Conservation (phyloP, 257 asterid species). For the Salvia miltiorrhiza region DNA sequence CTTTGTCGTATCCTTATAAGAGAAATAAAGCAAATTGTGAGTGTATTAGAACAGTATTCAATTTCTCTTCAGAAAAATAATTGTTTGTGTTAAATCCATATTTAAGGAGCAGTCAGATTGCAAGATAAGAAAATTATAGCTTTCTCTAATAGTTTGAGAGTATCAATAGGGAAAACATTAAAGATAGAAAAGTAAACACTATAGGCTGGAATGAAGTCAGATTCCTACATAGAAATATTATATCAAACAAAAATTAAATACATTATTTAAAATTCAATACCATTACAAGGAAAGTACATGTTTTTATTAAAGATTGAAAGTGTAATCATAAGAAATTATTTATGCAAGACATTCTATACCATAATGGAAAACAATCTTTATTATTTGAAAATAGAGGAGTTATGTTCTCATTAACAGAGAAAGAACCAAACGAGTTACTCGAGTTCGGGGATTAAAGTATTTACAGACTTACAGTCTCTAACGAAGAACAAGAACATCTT, state of each 20-base stretch:
- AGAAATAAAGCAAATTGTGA: too few species aligned
- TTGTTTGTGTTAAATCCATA: neutral
- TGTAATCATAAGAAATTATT: slow-evolving; percentile 1
- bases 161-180: neutral
- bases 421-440: slow-evolving; percentile 7
- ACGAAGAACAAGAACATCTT: slow-evolving; percentile 96
- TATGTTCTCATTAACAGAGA: neutral
- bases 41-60: neutral
- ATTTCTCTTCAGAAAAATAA: neutral
- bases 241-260: neutral
- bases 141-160: neutral
- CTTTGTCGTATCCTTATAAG: neutral
- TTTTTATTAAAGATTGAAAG: neutral
- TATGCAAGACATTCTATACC: neutral
- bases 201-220: neutral
- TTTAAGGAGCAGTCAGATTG: neutral
- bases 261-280: neutral
- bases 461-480: slow-evolving; percentile 92
- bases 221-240: neutral
- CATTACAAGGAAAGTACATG: neutral
- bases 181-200: neutral
- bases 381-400: neutral
- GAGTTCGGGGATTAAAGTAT: slow-evolving; percentile 19
- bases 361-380: neutral
- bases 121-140: neutral